Percentiles rank a stretch among this genome's conserved stretches.
Evolutionary conservation across 108 stramenopile genomes (phyloP).

Genomic region (Cyclotella sp.): DNA sequence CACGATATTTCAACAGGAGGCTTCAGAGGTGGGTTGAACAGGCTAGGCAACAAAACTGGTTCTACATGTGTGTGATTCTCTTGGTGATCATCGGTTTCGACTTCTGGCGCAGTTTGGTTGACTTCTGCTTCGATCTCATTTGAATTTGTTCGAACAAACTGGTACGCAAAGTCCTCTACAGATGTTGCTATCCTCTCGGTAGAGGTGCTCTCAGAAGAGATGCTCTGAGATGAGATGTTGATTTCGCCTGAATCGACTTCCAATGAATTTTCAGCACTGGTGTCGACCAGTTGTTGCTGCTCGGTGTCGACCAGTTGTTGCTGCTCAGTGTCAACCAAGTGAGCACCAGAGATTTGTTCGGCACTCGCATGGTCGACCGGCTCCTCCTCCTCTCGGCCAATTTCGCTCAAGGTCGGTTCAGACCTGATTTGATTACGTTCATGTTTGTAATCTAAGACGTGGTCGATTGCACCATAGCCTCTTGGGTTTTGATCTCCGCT

Average conservation of each 20-base stretch:
- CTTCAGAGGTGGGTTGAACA: constrained; percentile 28
- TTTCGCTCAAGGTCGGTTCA: not conserved
- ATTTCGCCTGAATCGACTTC: not conserved
- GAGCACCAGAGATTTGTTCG: not conserved
- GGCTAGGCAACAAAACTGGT: constrained; percentile 32
- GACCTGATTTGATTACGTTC: not conserved
- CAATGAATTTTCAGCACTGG: not conserved
- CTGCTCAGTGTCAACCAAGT: not conserved
- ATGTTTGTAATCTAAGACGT: constrained; percentile 29
- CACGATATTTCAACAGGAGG: constrained; percentile 37
- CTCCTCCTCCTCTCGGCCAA: not conserved
- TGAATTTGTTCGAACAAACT: not conserved
- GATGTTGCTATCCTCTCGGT: not conserved
- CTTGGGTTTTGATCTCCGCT: constrained; percentile 7
- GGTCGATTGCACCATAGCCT: not conserved
- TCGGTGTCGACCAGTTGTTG: not conserved
- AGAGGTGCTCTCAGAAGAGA: not conserved
- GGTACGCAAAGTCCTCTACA: not conserved
- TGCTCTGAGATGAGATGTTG: not conserved
- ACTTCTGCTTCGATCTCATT: not conserved
- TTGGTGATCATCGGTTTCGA: not conserved
- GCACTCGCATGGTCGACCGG: not conserved
- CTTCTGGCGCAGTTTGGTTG: not conserved
- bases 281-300: not conserved
- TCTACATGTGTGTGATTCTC: not conserved